Conservation (phyloP, 345 rosid species). For the Eucalyptus sideroxylon region DNA sequence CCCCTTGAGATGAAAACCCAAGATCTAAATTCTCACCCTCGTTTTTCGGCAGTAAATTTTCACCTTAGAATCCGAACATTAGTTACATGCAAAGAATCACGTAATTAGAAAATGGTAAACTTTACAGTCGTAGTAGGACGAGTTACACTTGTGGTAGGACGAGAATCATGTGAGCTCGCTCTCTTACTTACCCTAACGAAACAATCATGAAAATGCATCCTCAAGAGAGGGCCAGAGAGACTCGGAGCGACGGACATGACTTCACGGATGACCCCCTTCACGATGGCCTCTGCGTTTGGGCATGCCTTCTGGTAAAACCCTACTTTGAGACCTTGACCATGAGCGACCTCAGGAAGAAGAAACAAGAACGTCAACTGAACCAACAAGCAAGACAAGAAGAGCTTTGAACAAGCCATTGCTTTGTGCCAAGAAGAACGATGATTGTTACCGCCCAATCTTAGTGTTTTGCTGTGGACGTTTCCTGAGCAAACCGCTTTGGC, state of each 20-base stretch:
- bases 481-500: not conserved
- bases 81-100: not conserved
- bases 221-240: slow-evolving; percentile 45
- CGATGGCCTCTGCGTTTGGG: slow-evolving; percentile 36
- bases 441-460: not conserved
- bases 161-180: not conserved
- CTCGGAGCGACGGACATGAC: slow-evolving; percentile 27
- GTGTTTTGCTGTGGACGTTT: not conserved
- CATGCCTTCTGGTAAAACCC: slow-evolving; percentile 47
- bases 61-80: not conserved
- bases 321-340: slow-evolving; percentile 20
- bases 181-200: slow-evolving; percentile 40
- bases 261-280: slow-evolving; percentile 1
- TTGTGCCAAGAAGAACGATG: not conserved
- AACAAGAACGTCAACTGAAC: slow-evolving; percentile 8
- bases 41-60: not conserved
- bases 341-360: slow-evolving; percentile 1
- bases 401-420: not conserved
- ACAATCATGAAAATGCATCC: slow-evolving; percentile 84
- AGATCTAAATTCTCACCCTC: not conserved
- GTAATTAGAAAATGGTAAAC: not conserved
- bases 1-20: not conserved
- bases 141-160: too few species aligned
- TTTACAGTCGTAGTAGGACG: not conserved
- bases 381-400: not conserved